Percentiles rank a stretch among this genome's conserved stretches.
These are phyloP conservation scores for Rhodotorula sphaerocarpa DNA, from an alignment of 768 basidiomycete genomes.

Conservation along the genomic window DNA sequence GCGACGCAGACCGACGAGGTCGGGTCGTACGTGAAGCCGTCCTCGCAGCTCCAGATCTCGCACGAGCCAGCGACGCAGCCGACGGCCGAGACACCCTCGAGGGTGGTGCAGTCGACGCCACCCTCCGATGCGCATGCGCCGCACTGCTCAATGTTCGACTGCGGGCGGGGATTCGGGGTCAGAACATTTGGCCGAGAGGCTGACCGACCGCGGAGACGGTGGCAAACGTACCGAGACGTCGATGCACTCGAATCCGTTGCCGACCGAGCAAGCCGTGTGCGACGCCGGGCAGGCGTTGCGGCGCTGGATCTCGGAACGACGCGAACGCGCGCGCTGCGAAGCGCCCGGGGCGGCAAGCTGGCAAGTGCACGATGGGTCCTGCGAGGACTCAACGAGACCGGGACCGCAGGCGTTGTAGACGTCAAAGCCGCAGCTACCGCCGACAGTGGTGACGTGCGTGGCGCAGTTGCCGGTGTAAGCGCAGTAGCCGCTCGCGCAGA, in stretches of 20 bases:
- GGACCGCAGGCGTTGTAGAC: not conserved
- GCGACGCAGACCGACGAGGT: not conserved
- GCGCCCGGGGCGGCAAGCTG: not conserved
- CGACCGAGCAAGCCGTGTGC: conserved; percentile 11
- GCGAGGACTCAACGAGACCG: not conserved
- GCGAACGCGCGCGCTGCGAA: conserved; percentile 14
- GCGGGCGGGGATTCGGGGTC: not conserved
- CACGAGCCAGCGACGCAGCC: conserved; percentile 1
- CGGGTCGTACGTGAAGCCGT: conserved; percentile 1
- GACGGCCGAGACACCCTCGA: not conserved
- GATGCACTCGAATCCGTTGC: conserved; percentile 15
- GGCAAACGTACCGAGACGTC: conserved; percentile 7
- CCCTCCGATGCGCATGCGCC: conserved; percentile 1
- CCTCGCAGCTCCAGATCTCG: conserved; percentile 16
- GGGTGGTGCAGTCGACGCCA: conserved; percentile 6
- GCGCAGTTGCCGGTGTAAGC: not conserved
- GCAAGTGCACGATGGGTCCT: not conserved
- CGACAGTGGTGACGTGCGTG: not conserved
- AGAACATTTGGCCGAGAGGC: not conserved
- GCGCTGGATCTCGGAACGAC: conserved; percentile 5
- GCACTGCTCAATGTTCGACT: conserved; percentile 12
- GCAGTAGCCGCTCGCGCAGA: not conserved
- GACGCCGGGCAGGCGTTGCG: conserved; percentile 7
- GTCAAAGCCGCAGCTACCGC: not conserved
- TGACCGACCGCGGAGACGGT: not conserved